phyloP scores from a whole-genome alignment of 1,284 basidiomycete genomes.

The Cryptococcus amylolentus region DNA sequence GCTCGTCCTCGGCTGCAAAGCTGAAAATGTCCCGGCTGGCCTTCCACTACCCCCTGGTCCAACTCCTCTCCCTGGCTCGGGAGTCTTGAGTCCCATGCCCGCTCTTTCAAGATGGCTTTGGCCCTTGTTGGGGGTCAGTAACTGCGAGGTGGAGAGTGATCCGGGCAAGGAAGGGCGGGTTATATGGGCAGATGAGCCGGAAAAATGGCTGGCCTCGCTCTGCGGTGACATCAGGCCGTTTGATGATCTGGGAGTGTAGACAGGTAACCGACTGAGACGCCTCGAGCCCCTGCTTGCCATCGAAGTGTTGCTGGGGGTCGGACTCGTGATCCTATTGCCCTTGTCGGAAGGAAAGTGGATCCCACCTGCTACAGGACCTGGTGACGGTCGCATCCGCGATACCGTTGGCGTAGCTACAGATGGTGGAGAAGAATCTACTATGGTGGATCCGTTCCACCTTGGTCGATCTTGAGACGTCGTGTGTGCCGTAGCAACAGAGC shows the following conservation, averaged over 20 bases:
- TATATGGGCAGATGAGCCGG: no score
- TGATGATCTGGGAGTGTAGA: constrained; percentile 9
- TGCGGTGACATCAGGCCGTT: not conserved
- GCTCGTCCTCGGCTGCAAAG: constrained; percentile 9
- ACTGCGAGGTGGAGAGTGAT: not conserved
- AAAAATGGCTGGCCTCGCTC: not conserved
- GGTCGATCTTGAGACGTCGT: constrained; percentile 15
- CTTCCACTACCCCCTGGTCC: not conserved
- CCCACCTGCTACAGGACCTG: not conserved
- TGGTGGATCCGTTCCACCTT: constrained; percentile 27
- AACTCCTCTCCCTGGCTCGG: constrained; percentile 8
- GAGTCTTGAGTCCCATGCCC: constrained; percentile 15
- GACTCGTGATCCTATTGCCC: constrained; percentile 9
- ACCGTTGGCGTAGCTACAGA: constrained; percentile 4
- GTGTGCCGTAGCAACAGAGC: constrained; percentile 8
- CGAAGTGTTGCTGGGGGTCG: constrained; percentile 22
- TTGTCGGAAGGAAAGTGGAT: no score
- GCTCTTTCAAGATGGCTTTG: constrained; percentile 13
- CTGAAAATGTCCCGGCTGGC: constrained; percentile 8
- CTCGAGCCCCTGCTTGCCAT: constrained; percentile 1
- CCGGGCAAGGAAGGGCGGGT: no score
- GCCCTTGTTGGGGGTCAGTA: not conserved
- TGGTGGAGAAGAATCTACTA: not conserved
- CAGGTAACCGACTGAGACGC: constrained; percentile 16
- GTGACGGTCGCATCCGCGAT: not conserved